A percentile compares a stretch with the other conserved stretches of the same genome.
Conservation (phyloP, 2,329 filamentous ascomycete genomes). For the Colletotrichum tanaceti region DNA sequence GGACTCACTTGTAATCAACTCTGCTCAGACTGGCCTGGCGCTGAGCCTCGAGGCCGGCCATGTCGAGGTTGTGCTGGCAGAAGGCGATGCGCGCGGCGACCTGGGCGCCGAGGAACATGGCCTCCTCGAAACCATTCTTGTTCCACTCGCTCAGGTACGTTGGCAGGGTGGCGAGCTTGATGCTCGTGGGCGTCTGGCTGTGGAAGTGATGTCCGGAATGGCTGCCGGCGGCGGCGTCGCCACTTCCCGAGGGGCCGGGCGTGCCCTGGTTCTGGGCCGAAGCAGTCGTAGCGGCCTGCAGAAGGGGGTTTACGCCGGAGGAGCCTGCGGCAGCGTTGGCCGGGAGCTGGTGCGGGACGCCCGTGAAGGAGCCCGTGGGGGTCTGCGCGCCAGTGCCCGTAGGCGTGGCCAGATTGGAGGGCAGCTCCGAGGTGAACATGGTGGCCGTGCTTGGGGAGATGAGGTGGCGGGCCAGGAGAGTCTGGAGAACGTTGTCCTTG, state of each 20-base stretch:
- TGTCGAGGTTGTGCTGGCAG: constrained; percentile 69
- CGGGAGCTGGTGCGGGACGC: constrained; percentile 63
- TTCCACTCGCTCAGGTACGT: constrained; percentile 94
- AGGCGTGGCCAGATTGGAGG: constrained; percentile 92
- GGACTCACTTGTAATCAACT: constrained; percentile 70
- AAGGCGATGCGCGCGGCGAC: constrained; percentile 77
- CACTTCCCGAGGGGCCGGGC: constrained; percentile 53
- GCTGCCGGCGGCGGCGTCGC: constrained; percentile 49
- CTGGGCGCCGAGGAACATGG: constrained; percentile 87
- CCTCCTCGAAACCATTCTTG: constrained; percentile 82
- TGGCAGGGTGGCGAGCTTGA: constrained; percentile 81
- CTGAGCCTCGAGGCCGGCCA: constrained; percentile 62
- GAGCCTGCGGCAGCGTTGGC: constrained; percentile 49
- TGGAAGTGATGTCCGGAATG: constrained; percentile 65
- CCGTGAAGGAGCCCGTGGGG: constrained; percentile 74
- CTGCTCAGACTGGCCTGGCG: constrained; percentile 67
- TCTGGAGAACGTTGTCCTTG: constrained; percentile 86
- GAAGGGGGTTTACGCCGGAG: constrained; percentile 84
- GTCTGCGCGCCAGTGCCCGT: constrained; percentile 92
- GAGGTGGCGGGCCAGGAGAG: constrained; percentile 83
- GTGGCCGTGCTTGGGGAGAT: constrained; percentile 93
- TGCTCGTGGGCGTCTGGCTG: constrained; percentile 81
- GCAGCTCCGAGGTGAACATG: constrained; percentile 96
- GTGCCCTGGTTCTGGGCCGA: constrained; percentile 53
- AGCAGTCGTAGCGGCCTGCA: constrained; percentile 89